Base-by-base conservation (phyloP, 2,329 filamentous ascomycete species). In the Aureobasidium sp. region DNA sequence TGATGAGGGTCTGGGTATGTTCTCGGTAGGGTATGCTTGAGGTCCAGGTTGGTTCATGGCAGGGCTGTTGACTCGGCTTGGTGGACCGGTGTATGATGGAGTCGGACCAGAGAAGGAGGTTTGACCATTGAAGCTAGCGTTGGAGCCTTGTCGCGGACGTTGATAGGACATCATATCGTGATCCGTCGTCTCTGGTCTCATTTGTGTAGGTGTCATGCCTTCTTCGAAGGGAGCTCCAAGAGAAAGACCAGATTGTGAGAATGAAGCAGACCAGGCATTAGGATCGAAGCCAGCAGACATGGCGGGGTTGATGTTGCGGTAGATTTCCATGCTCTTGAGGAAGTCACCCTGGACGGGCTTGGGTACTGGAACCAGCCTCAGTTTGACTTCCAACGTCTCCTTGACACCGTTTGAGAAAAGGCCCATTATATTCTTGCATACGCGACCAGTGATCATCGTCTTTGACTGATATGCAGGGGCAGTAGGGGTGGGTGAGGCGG, bases 301-400 rank as follows among this genome's bases (percentile, higher is more conserved):
- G 32, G 80, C 73, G 65, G 81, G 80, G 72, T 81, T 86, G 61
- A 84, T 69, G 66, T 82, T 82, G 47, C 83, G 79, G 67, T 86
- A 83, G 63, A 79, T 81, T 67, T 84, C 83, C 80, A 86, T 84
- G 64, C 78, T 85, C 67, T 80, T 80, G 46, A 83, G 71, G 67
- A 84, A 85, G 73, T 86, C 82, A 65, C 77, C 83, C 71, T 86
- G 83, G 66, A 83, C 73, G 36, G 80, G 81, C 58, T 83, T 89
- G 20, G 87, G 82, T 39, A 96, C 87, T 17, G 88, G 87, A 1
- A 91, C 88, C 62, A 99, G 80, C 71, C 90, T 91, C 64, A 99
- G 80, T 73, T 89, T 96, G 67, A 99, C 93, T 76, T 99, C 94
- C 63, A 99, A 78, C 0, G 90, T 97, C 75, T 97, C 92, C 68